Base-by-base conservation (phyloP, 768 basidiomycete genomes). In the Pleurotus cornucopiae region DNA sequence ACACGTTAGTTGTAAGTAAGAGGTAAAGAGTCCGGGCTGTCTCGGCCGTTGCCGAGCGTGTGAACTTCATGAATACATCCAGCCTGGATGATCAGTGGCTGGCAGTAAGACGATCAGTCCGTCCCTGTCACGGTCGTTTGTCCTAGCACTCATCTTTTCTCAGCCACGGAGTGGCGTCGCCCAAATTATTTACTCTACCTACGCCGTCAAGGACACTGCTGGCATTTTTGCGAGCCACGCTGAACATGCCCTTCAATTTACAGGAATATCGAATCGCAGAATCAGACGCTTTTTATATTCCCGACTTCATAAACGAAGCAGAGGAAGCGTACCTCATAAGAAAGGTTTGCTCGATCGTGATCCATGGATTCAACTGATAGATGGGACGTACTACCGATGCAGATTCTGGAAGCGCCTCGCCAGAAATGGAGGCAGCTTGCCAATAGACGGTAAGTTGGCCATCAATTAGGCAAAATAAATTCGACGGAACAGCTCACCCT, bases 351-450 rank as follows among this genome's bases (percentile, higher is more conserved):
- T 34, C 11, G 2, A 9, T 9, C 7, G 30, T 34, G 30, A 9
- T 34, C 30, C 30, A 34, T 34, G 30, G 9, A 3, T 3, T 11
- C 30, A 9, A 34, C 7, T 34, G 9, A 34, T 34, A 3, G 11
- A 34, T 34, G 30, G 30, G 11, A 4, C 7, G 9, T 34, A 51
- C 53, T 38, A 45, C 38, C 30, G 14, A 9, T 34, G 54, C 57
- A 95, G 94, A 91, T 95, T 58, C 65, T 71, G 40, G 89, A 89
- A 61, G 81, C 85, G 2, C 88, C 92, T n/a, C 83, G 82, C 62
- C 85, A 82, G 23, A 88, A 82, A 66, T 95, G 93, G 93, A 94
- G 86, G 67, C 80, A 76, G 11, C 74, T 91, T 9, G 73, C 79
- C 3, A 88, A 88, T 60, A 78, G 91, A 56, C 78, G 91, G 83